phyloP scores from a whole-genome alignment of 2,329 filamentous ascomycete genomes.

The Sporothrix inflata region DNA sequence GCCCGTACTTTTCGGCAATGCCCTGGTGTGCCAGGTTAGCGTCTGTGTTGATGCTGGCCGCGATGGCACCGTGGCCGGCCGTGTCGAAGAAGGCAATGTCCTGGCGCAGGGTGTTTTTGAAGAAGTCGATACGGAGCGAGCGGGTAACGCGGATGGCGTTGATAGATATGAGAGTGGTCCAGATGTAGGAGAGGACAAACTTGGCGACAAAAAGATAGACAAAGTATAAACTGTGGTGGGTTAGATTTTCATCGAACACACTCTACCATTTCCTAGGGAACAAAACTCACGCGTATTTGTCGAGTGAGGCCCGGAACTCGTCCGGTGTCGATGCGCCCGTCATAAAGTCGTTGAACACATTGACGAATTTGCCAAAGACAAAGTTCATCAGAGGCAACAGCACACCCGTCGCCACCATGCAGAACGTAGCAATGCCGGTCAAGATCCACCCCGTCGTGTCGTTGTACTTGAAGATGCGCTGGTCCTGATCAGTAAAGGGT shows the following conservation, averaged over 20 bases:
- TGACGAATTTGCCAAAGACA: slow-evolving; percentile 52
- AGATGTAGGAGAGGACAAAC: slow-evolving; percentile 61
- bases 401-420: slow-evolving; percentile 51
- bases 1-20: slow-evolving; percentile 63
- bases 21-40: slow-evolving; percentile 64
- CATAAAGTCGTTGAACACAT: slow-evolving; percentile 40
- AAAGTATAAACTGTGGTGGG: slow-evolving; percentile 57
- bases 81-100: slow-evolving; percentile 65
- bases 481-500: not conserved
- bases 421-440: slow-evolving; percentile 43
- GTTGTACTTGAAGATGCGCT: slow-evolving; percentile 42
- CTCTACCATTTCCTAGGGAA: slow-evolving; percentile 36
- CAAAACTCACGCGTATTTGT: slow-evolving; percentile 38
- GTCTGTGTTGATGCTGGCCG: slow-evolving; percentile 64
- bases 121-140: slow-evolving; percentile 54
- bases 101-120: slow-evolving; percentile 66
- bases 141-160: slow-evolving; percentile 64
- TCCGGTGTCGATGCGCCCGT: slow-evolving; percentile 34
- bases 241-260: slow-evolving; percentile 33
- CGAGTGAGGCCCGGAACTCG: not conserved
- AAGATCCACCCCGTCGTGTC: slow-evolving; percentile 45
- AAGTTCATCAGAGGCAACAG: slow-evolving; percentile 65
- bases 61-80: slow-evolving; percentile 65
- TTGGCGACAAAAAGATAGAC: slow-evolving; percentile 71
- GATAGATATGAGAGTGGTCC: slow-evolving; percentile 57